Evolutionary conservation across 176 grass and related monocot genomes (phyloP).

Genomic region (maize (Zea mays)): DNA sequence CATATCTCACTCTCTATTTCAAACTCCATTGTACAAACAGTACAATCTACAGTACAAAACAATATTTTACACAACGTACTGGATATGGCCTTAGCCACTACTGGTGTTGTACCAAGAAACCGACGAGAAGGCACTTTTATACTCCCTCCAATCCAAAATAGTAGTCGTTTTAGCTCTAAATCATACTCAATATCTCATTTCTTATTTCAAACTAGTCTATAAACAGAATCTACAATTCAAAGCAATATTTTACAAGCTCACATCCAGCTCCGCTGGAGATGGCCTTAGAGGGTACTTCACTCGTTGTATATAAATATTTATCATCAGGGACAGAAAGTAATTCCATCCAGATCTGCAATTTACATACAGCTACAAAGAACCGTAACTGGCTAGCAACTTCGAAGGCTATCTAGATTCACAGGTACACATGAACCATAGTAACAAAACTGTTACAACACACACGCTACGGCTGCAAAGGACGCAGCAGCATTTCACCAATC

Average conservation of each 20-base stretch:
- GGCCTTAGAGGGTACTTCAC: not conserved
- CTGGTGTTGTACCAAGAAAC: constrained; percentile 24
- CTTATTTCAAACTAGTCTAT: too few relatives aligned
- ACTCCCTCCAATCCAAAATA: too few relatives aligned
- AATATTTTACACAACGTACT: too few relatives aligned
- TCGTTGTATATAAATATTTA: constrained; percentile 33
- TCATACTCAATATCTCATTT: too few relatives aligned
- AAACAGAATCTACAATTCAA: too few relatives aligned
- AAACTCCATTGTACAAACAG: too few relatives aligned
- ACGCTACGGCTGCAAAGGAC: constrained; percentile 32
- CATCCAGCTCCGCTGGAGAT: too few relatives aligned
- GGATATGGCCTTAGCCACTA: not conserved
- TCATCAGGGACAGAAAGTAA: constrained; percentile 12
- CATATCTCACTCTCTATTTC: too few relatives aligned
- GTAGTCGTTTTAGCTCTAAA: too few relatives aligned
- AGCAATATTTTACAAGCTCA: too few relatives aligned
- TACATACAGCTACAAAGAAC: constrained; percentile 55
- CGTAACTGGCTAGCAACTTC: constrained; percentile 32
- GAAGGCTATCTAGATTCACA: constrained; percentile 36
- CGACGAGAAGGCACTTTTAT: too few relatives aligned
- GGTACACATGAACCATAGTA: not conserved
- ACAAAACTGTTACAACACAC: constrained; percentile 30
- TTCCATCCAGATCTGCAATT: constrained; percentile 32
- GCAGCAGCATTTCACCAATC: constrained; percentile 34
- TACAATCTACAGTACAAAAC: too few relatives aligned